Percentiles rank a stretch among this genome's conserved stretches.
Conservation (phyloP, 2,329 filamentous ascomycete species). For the Coniosporium uncinatum region DNA sequence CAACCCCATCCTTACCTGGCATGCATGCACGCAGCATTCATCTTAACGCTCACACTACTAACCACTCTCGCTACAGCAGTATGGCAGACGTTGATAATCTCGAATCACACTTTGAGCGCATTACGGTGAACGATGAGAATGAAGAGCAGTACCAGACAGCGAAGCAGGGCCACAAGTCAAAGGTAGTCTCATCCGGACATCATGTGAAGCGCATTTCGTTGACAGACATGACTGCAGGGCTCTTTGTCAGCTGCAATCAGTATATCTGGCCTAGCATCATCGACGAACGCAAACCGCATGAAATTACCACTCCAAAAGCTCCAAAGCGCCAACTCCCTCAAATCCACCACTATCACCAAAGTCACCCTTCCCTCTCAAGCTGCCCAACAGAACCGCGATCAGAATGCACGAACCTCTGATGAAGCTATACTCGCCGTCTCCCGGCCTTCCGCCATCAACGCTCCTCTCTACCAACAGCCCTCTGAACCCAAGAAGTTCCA, state of each 20-base stretch:
- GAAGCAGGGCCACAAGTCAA: conserved; percentile 61
- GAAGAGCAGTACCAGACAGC: conserved; percentile 50
- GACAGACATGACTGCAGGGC: conserved; percentile 26
- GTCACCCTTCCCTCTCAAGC: conserved; percentile 65
- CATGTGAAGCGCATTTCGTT: no score
- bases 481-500: conserved; percentile 57
- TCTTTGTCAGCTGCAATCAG: conserved; percentile 39
- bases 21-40: no score
- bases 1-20: no score
- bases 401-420: conserved; percentile 29
- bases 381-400: conserved; percentile 39
- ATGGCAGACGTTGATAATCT: conserved; percentile 69
- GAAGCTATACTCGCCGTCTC: conserved; percentile 24
- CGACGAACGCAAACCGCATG: conserved; percentile 49
- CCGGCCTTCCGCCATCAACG: conserved; percentile 17
- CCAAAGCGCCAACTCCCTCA: conserved; percentile 64
- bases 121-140: conserved; percentile 89
- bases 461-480: conserved; percentile 23
- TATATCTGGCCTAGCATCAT: conserved; percentile 36
- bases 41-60: background rate
- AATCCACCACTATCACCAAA: conserved; percentile 52
- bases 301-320: conserved; percentile 77
- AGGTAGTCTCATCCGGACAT: no score
- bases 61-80: background rate
- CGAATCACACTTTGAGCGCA: conserved; percentile 83